Base-by-base conservation (phyloP, 2,329 filamentous ascomycete genomes). In the Diaporthe aspalathi region DNA sequence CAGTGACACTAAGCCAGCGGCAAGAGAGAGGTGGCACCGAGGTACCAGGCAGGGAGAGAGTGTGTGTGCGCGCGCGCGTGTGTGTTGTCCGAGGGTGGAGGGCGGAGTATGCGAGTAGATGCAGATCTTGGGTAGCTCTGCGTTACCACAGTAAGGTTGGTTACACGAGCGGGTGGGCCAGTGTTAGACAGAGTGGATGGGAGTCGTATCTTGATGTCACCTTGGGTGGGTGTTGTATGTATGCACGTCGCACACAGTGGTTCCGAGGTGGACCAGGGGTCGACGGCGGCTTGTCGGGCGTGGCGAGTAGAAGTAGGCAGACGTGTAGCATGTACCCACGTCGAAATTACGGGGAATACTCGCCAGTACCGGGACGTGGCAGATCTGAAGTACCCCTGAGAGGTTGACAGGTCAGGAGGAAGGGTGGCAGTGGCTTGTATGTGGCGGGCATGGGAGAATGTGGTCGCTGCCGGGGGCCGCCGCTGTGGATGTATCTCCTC, bases 141-240 rank as follows among this genome's bases (percentile, higher is more conserved):
- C 27, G 65, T 71, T 47, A n/a, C 54, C 32, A 67, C 63, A 49
- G 24, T 6, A 70, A 52, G 50, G 69, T 40, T 63, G 50, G 69
- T 40, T 54, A 67, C 70, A 71, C 43, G 24, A 68, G 66, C 35
- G 43, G 43, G 66, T 45, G 43, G 53, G 27, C 43, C 40, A n/a
- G 43, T 53, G 65, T 56, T 47, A 17, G 29, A 43, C 47, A 40
- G 27, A 49, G 20, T 32, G 54, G 66, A 52, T 54, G 65, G 70
- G 63, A 63, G 45, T 56, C 53, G 47, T 68, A 62, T 43, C 29
- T 52, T 49, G 65, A 52, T 62, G 69, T 57, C 52, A 68, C 69
- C 53, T 53, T 50, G 35, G 38, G 62, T 2, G 27, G 40, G 50
- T 71, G 52, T 68, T 43, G 56, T 45, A 49, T 68, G 52, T 29